These are phyloP conservation scores for Populus simonii DNA, from an alignment of 345 rosid genomes.

Conservation along the genomic window DNA sequence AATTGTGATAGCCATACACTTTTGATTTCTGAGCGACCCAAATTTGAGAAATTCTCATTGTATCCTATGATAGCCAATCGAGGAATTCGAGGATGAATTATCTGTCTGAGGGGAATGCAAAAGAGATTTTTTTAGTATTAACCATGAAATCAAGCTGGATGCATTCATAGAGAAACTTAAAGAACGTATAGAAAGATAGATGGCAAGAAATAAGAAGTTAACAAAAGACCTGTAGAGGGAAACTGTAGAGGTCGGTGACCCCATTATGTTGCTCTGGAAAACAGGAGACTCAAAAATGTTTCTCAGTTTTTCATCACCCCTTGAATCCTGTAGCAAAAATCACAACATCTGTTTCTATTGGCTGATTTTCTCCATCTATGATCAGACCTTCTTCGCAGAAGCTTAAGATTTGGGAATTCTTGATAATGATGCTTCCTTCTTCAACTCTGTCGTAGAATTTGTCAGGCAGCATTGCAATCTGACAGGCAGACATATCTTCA, in stretches of 20 bases:
- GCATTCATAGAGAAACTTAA: background rate
- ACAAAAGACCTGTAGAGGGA: slow-evolving; percentile 25
- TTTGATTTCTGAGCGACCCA: slow-evolving; percentile 21
- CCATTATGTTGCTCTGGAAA: slow-evolving; percentile 17
- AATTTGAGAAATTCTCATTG: slow-evolving; percentile 13
- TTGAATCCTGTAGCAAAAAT: slow-evolving; percentile 33
- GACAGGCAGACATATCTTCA: slow-evolving; percentile 16
- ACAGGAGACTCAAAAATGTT: slow-evolving; percentile 22
- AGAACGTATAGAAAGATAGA: background rate
- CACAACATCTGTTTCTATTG: slow-evolving; percentile 16
- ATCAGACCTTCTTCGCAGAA: slow-evolving; percentile 25
- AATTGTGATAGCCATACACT: slow-evolving; percentile 25
- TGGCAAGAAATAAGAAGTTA: background rate
- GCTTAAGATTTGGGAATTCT: slow-evolving; percentile 21
- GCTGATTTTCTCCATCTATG: slow-evolving; percentile 8
- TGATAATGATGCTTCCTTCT: slow-evolving; percentile 30
- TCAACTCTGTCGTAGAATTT: slow-evolving; percentile 31
- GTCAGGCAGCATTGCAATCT: slow-evolving; percentile 13
- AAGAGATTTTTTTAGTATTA: background rate
- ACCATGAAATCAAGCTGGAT: background rate
- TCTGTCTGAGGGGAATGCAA: slow-evolving; percentile 14
- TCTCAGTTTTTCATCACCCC: slow-evolving; percentile 21
- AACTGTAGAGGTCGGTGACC: slow-evolving; percentile 1
- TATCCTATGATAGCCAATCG: slow-evolving; percentile 28
- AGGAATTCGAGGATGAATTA: slow-evolving; percentile 37